Evolutionary conservation across 306 rosid species (phyloP), one percentile per base, ranked within the genome.

Genomic region (Hippophae rhamnoides): DNA sequence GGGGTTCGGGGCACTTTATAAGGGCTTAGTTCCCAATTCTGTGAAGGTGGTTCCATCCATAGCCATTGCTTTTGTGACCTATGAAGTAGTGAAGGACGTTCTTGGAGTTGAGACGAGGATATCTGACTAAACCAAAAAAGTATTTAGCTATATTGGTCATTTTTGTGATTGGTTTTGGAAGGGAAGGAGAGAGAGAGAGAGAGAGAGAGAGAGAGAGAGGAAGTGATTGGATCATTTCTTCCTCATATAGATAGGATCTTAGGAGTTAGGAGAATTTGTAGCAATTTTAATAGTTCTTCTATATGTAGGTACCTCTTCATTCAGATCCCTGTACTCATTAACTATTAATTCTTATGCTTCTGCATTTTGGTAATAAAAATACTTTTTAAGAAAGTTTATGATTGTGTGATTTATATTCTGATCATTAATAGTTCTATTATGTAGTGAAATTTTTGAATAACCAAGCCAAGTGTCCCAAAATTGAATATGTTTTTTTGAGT

Each of bases 21-120:
- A 79, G 70, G 84, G 84, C 14, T 57, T 79, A 59, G 69, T 79
- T 52, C 84, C 84, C 52, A 79, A 79, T 52, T 74, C 89, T 10
- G 89, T 85, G 50, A 85, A 85, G 89, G 94, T 86, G 68, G 89
- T 86, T 18, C 94, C 94, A 38, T 86, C 94, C 45, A 86, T 86
- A 55, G 86, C 94, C 27, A 86, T 82, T 64, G 81, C 89, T 8
- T 85, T 85, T 13, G 86, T 85, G 58, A 68, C 87, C 41, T 85
- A 82, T 10, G 89, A 82, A 78, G 49, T 56, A 61, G 86, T 77
- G 49, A 86, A 82, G 74, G 86, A 80, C 44, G 54, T 86, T 59
- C 86, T 82, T 52, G 89, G 89, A 66, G 86, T 80, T 61, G 86
- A 82, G 68, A 55, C 78, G 64, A 72, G 85, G 76, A 82, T 86